Conservation (phyloP, 2,329 filamentous ascomycete species). For the Penicillium sp. region DNA sequence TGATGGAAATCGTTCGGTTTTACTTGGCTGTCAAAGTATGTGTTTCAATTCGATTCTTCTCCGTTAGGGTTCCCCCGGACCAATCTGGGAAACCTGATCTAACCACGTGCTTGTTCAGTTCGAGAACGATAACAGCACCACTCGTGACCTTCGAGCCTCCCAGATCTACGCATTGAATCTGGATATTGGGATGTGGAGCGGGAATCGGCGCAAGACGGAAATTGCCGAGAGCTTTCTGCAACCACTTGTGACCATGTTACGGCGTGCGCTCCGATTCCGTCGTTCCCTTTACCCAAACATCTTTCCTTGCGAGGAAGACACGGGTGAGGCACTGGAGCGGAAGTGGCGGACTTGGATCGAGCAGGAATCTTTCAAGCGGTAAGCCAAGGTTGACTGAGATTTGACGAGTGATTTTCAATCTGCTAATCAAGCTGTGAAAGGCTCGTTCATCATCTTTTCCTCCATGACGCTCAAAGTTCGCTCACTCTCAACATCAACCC, state of each 20-base stretch:
- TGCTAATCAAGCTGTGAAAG: slow-evolving; percentile 18
- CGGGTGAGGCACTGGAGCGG: slow-evolving; percentile 51
- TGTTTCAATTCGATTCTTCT: slow-evolving; percentile 24
- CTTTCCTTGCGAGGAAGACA: slow-evolving; percentile 48
- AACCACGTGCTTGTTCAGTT: slow-evolving; percentile 12
- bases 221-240: slow-evolving; percentile 54
- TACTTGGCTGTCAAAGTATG: slow-evolving; percentile 54
- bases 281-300: slow-evolving; percentile 50
- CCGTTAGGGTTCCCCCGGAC: neutral
- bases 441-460: slow-evolving; percentile 59
- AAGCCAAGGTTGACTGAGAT: slow-evolving; percentile 4
- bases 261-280: slow-evolving; percentile 54
- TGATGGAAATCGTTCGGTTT: slow-evolving; percentile 37
- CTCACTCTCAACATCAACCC: slow-evolving; percentile 61
- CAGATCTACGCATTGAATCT: slow-evolving; percentile 48
- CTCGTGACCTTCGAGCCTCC: slow-evolving; percentile 48
- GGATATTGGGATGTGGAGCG: slow-evolving; percentile 54
- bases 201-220: slow-evolving; percentile 55
- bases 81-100: neutral
- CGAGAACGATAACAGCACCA: slow-evolving; percentile 43
- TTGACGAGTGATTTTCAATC: slow-evolving; percentile 14
- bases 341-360: slow-evolving; percentile 63
- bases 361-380: slow-evolving; percentile 62
- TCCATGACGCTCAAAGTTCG: slow-evolving; percentile 61
- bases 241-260: slow-evolving; percentile 51